These are phyloP conservation scores for Calocera viscosa DNA, from an alignment of 768 basidiomycete genomes.

Conservation along the genomic window DNA sequence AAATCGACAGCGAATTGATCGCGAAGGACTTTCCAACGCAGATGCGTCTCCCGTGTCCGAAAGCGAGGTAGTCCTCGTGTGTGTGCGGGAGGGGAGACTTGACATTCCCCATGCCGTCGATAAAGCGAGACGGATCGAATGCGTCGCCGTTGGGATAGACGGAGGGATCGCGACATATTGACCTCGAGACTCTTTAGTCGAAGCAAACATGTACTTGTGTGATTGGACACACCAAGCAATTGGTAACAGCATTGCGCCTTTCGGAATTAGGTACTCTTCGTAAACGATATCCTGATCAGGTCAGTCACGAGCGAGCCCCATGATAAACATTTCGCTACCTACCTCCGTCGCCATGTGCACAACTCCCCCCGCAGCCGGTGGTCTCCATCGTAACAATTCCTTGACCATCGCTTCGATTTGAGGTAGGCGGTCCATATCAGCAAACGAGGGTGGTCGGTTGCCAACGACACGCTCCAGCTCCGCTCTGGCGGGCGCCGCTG, in stretches of 20 bases:
- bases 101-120: neutral
- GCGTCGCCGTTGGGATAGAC: neutral
- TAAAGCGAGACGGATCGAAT: neutral
- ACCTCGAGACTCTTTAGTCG: neutral
- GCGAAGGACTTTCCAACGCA: slow-evolving; percentile 10
- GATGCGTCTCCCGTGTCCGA: slow-evolving; percentile 12
- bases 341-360: neutral
- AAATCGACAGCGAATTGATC: slow-evolving; percentile 3
- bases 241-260: neutral
- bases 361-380: neutral
- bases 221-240: slow-evolving; percentile 8
- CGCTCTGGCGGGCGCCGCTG: neutral
- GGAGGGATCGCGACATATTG: neutral
- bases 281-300: slow-evolving; percentile 12
- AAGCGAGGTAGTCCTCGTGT: neutral
- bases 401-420: neutral
- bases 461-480: neutral
- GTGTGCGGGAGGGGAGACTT: neutral
- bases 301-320: slow-evolving; percentile 1
- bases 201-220: neutral
- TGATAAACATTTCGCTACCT: neutral
- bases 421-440: neutral
- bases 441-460: neutral
- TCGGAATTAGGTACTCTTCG: slow-evolving; percentile 1
- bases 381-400: neutral